Evolutionary conservation across 1,284 basidiomycete species (phyloP), one percentile per base, ranked within the genome.

Genomic region (Testicularia cyperi): DNA sequence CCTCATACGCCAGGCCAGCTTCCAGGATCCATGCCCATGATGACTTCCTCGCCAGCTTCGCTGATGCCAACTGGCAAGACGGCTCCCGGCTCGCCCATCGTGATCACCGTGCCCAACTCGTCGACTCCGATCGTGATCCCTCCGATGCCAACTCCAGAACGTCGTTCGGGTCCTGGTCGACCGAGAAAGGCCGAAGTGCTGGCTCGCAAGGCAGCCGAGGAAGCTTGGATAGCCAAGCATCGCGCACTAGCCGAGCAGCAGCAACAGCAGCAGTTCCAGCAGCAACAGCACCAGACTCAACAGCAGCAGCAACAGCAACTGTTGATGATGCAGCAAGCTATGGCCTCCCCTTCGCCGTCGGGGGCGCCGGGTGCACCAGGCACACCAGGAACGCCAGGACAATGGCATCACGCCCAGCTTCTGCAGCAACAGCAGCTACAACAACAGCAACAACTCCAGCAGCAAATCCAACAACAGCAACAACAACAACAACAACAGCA

Each of bases 141-240:
- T n/a, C n/a, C n/a, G n/a, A n/a, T n/a, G 20, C 57, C 57, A 6
- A 49, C 54, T 24, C 22, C 48, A 29, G 57, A 61, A 21, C 49
- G 51, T 23, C 49, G 57, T 20, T 28, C 48, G 2, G 57, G 57
- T n/a, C 57, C 57, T 14, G 57, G 57, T 34, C 49, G 57, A 29
- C 57, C 57, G 18, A 53, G 53, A 32, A 61, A 61, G 37, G 49
- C 53, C 37, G 57, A 61, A 41, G 57, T 45, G 10, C 51, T 47
- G 0, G 54, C 54, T 6, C 49, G 57, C 31, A 41, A 61, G 53
- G 51, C 57, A 18, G 54, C 54, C 27, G 51, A 49, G 16, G 54
- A 46, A 4, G 54, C 54, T 4, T 47, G 51, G 36, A 47, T 49
- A 22, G 57, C 53, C 32, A 38, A 41, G 43, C 48, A 43, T 20